Percentiles rank a stretch among this genome's conserved stretches.
Evolutionary conservation across 257 asterid species (phyloP).

Genomic region (Ocimum tenuiflorum): DNA sequence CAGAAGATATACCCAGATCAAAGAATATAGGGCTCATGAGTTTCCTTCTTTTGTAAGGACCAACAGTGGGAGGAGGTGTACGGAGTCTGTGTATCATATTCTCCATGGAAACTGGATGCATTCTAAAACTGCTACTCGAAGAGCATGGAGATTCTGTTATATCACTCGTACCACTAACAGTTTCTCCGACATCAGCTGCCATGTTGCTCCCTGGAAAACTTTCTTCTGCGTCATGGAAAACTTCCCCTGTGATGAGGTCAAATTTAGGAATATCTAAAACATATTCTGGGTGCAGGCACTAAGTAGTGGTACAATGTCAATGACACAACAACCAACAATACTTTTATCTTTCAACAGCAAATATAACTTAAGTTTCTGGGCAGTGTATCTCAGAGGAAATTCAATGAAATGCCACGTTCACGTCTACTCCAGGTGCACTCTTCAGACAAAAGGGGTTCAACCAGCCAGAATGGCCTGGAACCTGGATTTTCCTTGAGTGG

Average conservation of each 20-base stretch:
- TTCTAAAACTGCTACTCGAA: conserved; percentile 36
- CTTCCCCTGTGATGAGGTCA: conserved; percentile 53
- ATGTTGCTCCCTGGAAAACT: conserved; percentile 28
- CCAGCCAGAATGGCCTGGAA: background rate
- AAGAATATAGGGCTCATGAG: conserved; percentile 36
- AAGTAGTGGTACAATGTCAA: background rate
- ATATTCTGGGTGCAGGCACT: background rate
- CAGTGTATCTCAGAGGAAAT: background rate
- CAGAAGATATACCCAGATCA: conserved; percentile 33
- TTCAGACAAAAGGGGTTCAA: background rate
- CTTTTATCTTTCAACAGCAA: background rate
- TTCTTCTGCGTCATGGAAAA: conserved; percentile 68
- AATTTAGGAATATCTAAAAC: conserved; percentile 15
- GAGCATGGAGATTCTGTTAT: conserved; percentile 47
- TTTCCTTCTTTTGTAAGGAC: conserved; percentile 69
- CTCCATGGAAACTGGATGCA: conserved; percentile 33
- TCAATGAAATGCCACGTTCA: background rate
- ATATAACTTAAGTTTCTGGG: background rate
- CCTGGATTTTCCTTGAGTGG: background rate
- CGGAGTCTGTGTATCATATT: conserved; percentile 23
- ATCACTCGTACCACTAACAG: conserved; percentile 11
- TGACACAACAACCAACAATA: conserved; percentile 1
- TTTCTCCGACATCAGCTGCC: conserved; percentile 25
- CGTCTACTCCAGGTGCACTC: background rate
- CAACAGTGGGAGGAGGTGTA: conserved; percentile 59